Conservation (phyloP, 768 basidiomycete species). For the Amanita phalloides region DNA sequence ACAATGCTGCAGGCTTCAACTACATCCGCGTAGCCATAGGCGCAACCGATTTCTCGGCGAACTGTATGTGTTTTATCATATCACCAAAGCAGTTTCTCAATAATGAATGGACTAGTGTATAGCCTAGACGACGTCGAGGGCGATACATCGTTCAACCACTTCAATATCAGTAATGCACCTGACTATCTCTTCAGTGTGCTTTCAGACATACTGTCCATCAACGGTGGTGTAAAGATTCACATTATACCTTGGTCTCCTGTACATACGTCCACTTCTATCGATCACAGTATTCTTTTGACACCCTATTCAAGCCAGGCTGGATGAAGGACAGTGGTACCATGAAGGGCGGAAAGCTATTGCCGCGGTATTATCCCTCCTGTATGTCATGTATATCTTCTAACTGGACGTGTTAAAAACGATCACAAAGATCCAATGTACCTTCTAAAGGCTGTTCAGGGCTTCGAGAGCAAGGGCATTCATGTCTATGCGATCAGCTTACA, state of each 20-base stretch:
- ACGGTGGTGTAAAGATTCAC: conserved; percentile 41
- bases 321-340: conserved; percentile 63
- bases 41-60: conserved; percentile 62
- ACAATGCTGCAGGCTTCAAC: conserved; percentile 53
- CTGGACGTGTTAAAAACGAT: neutral
- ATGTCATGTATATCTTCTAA: conserved; percentile 10
- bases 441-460: conserved; percentile 62
- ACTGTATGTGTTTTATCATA: conserved; percentile 19
- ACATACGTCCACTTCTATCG: conserved; percentile 18
- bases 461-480: conserved; percentile 45
- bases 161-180: conserved; percentile 49
- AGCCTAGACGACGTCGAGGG: conserved; percentile 54
- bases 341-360: conserved; percentile 51
- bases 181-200: conserved; percentile 54
- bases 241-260: conserved; percentile 67
- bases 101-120: conserved; percentile 30
- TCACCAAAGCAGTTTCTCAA: neutral
- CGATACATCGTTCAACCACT: conserved; percentile 46
- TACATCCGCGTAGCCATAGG: conserved; percentile 64
- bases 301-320: conserved; percentile 53
- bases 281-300: neutral
- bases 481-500: conserved; percentile 58
- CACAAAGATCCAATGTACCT: conserved; percentile 61
- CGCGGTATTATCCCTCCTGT: conserved; percentile 39
- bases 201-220: conserved; percentile 51